Base-by-base conservation (phyloP, 31 red algal genomes). In the Porphyra umbilicalis region DNA sequence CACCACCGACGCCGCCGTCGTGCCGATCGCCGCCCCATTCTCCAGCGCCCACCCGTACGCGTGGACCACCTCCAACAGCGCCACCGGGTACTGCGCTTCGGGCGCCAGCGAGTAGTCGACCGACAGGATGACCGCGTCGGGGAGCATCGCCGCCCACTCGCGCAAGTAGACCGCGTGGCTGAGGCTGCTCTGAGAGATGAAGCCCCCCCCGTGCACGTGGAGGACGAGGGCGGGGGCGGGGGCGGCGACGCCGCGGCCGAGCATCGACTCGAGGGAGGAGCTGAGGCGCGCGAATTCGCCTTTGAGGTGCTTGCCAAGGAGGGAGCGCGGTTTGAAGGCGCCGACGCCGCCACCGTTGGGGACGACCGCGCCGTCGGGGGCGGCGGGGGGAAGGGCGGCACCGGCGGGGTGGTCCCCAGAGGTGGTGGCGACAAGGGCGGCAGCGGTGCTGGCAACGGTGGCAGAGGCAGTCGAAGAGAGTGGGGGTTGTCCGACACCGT, bases 61-160 rank as follows among this genome's bases (percentile, higher is more conserved):
- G 77, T 86, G 89, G 30, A 88, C 42, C 75, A 85, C 85, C 80
- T 98, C 92, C 75, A 94, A 79, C 6, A 95, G 39, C 15, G 92
- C 90, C 16, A 85, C 77, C 9, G 93, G 93, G 83, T 89, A 98
- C 78, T 89, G 81, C 80, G 93, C 46, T 67, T 98, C 96, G 15
- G 96, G 96, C 25, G 96, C 92, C 39, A 98, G 77, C 71, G 81
- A 83, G 83, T 98, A 98, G 85, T 98, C 96, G 35, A 98, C 79
- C 46, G 90, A 93, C 44, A 95, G 84, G 33, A 96, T 83, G 1
- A 95, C 86, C 18, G 93, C 80, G 80, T 98, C 89, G 0, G 80
- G 86, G 35, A 98, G 46, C 34, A 93, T 85, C 30, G 76, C 88
- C 25, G 92, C 93, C 82, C 91, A 92, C 57, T 98, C 89, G 76